Base-by-base conservation (phyloP, 1,139 yeast genomes). In the Petasospora rhodanensis region DNA sequence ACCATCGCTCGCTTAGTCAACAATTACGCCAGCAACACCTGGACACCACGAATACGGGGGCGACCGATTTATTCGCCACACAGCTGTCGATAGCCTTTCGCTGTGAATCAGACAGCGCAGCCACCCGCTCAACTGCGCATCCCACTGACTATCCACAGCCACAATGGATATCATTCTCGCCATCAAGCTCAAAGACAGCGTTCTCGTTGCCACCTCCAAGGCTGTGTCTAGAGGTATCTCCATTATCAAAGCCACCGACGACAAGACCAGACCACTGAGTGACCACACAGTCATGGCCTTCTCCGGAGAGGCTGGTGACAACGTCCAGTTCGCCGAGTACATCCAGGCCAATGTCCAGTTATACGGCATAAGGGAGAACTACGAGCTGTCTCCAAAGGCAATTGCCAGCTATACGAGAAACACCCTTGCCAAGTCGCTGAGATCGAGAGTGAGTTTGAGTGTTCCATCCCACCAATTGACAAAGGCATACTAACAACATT, bases 211-310 rank as follows among this genome's bases (percentile, higher is more conserved):
- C 54, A 84, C 97, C 13, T 87, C 96, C 14, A 86, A 83, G 59
- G 95, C 97, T 5, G 85, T 82, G 37, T 85, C 95, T 13, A 75
- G 98, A 53, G 98, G 98, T 39, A 87, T 93, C 43, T 83, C 96
- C 9, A 76, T 91, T 28, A 67, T 91, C 51, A 89, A 89, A 55
- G 80, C 76, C 32, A 73, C 74, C 31, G 98, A 91, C 60, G 95
- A 86, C 61, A 91, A 91, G 64, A 89, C 97, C 10, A 66, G 93
- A 45, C 64, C 61, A 29, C 69, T 91, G 48, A 85, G 85, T 50
- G 72, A 77, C 31, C 93, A 83, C 55, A 75, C 85, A 40, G 68
- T 89, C 49, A 71, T 91, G 66, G 96, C 96, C 32, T 89, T 66
- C 63, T 81, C 95, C 5, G 99, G 99, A 37, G 98, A 91, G 58